These are phyloP conservation scores for Dryas octopetala DNA, from an alignment of 306 rosid species.

Conservation along the genomic window DNA sequence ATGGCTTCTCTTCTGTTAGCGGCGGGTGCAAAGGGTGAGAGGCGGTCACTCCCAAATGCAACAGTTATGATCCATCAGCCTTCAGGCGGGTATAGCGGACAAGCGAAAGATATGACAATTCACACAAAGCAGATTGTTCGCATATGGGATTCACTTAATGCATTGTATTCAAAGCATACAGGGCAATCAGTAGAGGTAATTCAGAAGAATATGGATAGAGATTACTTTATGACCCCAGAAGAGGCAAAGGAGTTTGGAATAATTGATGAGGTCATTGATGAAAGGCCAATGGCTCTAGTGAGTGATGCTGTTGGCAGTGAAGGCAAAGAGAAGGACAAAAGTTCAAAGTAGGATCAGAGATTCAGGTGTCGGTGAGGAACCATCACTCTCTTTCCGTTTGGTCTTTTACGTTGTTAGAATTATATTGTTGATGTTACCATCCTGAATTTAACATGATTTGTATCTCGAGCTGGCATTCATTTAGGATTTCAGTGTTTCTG, in stretches of 20 bases:
- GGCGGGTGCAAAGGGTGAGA: constrained; percentile 90
- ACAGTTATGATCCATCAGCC: constrained; percentile 95
- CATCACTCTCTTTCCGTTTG: not conserved
- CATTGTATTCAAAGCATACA: constrained; percentile 70
- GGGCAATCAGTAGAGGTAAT: constrained; percentile 60
- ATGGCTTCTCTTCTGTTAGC: constrained; percentile 94
- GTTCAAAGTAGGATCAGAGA: constrained; percentile 44
- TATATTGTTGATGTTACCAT: not conserved
- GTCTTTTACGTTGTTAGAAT: constrained; percentile 4
- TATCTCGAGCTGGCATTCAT: not conserved
- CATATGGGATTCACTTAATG: constrained; percentile 78
- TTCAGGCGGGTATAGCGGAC: constrained; percentile 94
- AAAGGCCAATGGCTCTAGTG: constrained; percentile 83
- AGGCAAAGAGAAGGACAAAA: constrained; percentile 57
- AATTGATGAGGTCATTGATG: constrained; percentile 90
- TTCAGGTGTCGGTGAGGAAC: constrained; percentile 37
- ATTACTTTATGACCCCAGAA: constrained; percentile 75
- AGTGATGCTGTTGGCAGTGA: constrained; percentile 76
- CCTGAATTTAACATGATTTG: constrained; percentile 8
- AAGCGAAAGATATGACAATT: constrained; percentile 86
- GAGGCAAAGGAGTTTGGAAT: constrained; percentile 93
- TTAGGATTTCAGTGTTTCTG: not conserved
- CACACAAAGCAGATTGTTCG: constrained; percentile 92
- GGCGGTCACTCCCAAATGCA: constrained; percentile 92
- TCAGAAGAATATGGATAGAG: constrained; percentile 85